phyloP scores from a whole-genome alignment of 352 stramenopile genomes.

The Peronosclerospora sorghi region DNA sequence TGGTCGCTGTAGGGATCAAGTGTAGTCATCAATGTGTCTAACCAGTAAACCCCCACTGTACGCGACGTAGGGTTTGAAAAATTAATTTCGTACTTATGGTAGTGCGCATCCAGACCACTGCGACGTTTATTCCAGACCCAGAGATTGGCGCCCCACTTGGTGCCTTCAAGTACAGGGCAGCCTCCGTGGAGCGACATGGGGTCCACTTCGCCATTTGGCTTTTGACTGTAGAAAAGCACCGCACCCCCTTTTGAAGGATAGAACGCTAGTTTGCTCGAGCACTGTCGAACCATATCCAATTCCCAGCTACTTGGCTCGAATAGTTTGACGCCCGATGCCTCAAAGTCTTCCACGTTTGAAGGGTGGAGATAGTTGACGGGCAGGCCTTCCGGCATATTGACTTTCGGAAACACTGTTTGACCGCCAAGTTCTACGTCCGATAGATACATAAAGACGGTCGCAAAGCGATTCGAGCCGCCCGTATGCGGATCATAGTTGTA shows the following conservation, averaged over 20 bases:
- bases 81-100: constrained; percentile 36
- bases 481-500: constrained; percentile 71
- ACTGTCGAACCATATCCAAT: constrained; percentile 68
- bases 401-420: constrained; percentile 77
- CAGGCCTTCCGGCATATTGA: constrained; percentile 59
- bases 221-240: constrained; percentile 96
- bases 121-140: constrained; percentile 93
- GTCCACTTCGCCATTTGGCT: constrained; percentile 89
- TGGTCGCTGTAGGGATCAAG: constrained; percentile 32
- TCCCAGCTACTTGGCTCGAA: constrained; percentile 64
- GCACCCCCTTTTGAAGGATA: constrained; percentile 85
- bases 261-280: constrained; percentile 60
- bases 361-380: constrained; percentile 48
- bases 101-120: constrained; percentile 40
- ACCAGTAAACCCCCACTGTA: constrained; percentile 56
- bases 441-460: constrained; percentile 77
- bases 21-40: constrained; percentile 52
- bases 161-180: constrained; percentile 91
- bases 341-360: constrained; percentile 28
- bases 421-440: constrained; percentile 69
- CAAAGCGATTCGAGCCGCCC: constrained; percentile 76
- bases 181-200: constrained; percentile 81
- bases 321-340: constrained; percentile 31
- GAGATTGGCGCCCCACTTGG: constrained; percentile 96
- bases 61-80: constrained; percentile 60